Base-by-base conservation (phyloP, 805 yeast species). In the Lachancea thermotolerans region DNA sequence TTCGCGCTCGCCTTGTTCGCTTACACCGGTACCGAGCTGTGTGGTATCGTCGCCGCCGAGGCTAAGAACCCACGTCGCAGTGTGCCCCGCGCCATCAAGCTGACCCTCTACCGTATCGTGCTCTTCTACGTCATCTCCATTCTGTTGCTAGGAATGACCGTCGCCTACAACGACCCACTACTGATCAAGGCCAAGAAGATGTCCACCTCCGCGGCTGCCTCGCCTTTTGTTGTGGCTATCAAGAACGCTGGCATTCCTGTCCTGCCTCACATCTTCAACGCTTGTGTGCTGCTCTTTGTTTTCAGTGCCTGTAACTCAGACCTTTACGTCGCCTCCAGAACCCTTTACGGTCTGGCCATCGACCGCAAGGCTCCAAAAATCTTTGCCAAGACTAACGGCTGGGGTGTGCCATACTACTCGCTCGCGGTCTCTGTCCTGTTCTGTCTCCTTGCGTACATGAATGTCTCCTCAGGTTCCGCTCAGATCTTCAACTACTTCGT, bases 141-240 rank as follows among this genome's bases (percentile, higher is more conserved):
- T 44, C 71, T 82, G 53, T 65, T 83, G 47, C 66, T 85, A 51
- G 87, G 88, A 38, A 71, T 81, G 78, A 72, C 80, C 60, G 90
- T 83, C 46, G 74, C 85, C 32, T 75, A 76, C 48, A 70, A 70
- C 50, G 81, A 79, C 58, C 72, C 74, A 34, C 53, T 64, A 39
- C 69, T 83, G 49, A 34, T 65, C 21, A 79, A 80, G 12, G 72
- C 78, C 14, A 78, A 77, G 27, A 51, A 56, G 3, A 73, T 78
- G 41, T 61, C 67, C n/a, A 66, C 77, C 1, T 70, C 71, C 36
- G 88, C 90, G 2, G 74, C 82, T 35, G 89, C 91, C 16, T 83
- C 93, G 12, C 95, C 95, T 34, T 86, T 85, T 57, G 90, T 85
- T 43, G 81, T 85, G 57, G 95, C 95, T 39, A 81, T 86, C 48